Evolutionary conservation across 345 rosid species (phyloP).

Genomic region (Bruguiera gymnorhiza): DNA sequence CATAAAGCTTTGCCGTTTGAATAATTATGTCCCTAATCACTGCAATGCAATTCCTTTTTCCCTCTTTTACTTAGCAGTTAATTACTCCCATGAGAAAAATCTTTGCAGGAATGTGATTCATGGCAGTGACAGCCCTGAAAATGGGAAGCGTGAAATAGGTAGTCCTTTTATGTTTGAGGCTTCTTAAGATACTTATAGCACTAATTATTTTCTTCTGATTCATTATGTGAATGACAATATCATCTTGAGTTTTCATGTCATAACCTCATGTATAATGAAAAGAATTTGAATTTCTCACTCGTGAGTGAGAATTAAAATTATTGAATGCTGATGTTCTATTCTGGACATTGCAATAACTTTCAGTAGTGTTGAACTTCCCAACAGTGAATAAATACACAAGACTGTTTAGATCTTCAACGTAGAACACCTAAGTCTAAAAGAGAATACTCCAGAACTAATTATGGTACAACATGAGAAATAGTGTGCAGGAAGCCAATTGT

Average conservation of each 20-base stretch:
- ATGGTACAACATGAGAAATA: not conserved
- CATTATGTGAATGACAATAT: not conserved
- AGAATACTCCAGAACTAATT: not conserved
- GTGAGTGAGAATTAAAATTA: no score
- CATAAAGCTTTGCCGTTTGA: conserved; percentile 6
- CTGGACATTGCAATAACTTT: no score
- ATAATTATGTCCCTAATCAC: conserved; percentile 1
- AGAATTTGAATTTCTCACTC: not conserved
- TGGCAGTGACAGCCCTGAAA: conserved; percentile 97
- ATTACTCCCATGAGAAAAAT: conserved; percentile 16
- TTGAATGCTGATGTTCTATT: no score
- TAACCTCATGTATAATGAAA: not conserved
- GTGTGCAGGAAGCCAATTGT: not conserved
- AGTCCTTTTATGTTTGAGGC: conserved; percentile 10
- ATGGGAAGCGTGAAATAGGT: conserved; percentile 93
- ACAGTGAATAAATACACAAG: no score
- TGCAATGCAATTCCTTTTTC: not conserved
- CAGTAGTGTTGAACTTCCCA: no score
- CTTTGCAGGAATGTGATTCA: conserved; percentile 82
- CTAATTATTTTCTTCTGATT: not conserved
- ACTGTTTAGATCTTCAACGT: no score
- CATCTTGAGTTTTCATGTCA: not conserved
- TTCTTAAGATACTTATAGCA: not conserved
- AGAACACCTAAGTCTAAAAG: not conserved
- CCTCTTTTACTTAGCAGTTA: not conserved